These are phyloP conservation scores for Globisporangium mamillatum DNA, from an alignment of 352 stramenopile species.

Conservation along the genomic window DNA sequence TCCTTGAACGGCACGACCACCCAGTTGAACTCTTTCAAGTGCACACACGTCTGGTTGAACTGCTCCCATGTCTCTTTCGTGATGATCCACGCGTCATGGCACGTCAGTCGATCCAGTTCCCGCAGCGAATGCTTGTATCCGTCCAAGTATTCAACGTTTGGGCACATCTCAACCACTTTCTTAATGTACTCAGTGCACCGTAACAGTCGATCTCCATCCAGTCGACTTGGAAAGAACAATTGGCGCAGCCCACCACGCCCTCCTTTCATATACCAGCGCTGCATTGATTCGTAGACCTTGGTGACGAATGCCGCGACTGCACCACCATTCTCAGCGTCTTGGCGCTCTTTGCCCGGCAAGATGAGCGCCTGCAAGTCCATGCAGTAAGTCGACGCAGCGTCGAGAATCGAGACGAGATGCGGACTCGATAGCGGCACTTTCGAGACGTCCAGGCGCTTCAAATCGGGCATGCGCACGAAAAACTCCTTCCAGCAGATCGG, in stretches of 20 bases:
- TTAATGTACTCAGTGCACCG: conserved; percentile 24
- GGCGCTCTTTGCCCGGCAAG: conserved; percentile 30
- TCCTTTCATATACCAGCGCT: conserved; percentile 30
- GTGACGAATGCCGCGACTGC: conserved; percentile 24
- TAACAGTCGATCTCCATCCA: conserved; percentile 17
- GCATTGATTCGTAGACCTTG: conserved; percentile 26
- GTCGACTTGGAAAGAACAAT: conserved; percentile 21
- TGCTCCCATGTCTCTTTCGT: conserved; percentile 29
- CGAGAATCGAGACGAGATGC: conserved; percentile 33
- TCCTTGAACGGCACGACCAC: conserved; percentile 56
- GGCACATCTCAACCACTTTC: conserved; percentile 32
- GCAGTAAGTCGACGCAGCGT: conserved; percentile 30
- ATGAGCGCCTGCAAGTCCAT: conserved; percentile 34
- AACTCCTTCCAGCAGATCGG: conserved; percentile 36
- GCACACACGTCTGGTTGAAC: conserved; percentile 41
- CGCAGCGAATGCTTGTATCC: conserved; percentile 48
- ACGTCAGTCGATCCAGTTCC: conserved; percentile 39
- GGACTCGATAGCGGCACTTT: conserved; percentile 29
- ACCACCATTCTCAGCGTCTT: conserved; percentile 18
- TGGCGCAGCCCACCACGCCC: conserved; percentile 34
- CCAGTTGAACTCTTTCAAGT: conserved; percentile 62
- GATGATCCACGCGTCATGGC: conserved; percentile 38
- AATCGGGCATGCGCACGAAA: conserved; percentile 31
- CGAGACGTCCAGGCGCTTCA: conserved; percentile 40
- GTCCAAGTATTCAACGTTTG: conserved; percentile 56